Conservation (phyloP, 805 yeast species). For the Cyberlindnera mrakii region DNA sequence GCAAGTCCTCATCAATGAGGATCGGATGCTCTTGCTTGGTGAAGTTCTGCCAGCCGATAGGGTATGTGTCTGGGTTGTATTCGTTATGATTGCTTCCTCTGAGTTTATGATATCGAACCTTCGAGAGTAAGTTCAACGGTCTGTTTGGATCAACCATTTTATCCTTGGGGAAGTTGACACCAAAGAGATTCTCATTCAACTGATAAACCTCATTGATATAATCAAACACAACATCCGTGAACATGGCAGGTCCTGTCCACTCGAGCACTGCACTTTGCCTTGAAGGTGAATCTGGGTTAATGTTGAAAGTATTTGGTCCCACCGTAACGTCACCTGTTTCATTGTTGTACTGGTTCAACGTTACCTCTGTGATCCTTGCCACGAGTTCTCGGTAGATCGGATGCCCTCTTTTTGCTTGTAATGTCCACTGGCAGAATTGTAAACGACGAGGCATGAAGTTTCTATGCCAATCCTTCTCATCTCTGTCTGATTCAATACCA, state of each 20-base stretch:
- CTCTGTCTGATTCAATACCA: slow-evolving; percentile 47
- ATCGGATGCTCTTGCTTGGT: slow-evolving; percentile 14
- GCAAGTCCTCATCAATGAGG: slow-evolving; percentile 48
- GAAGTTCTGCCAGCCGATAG: slow-evolving; percentile 15
- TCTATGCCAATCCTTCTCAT: slow-evolving; percentile 26
- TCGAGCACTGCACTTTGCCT: slow-evolving; percentile 54
- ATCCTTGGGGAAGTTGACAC: slow-evolving; percentile 6
- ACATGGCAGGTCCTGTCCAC: slow-evolving; percentile 49
- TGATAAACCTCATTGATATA: slow-evolving; percentile 22
- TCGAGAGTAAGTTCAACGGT: slow-evolving; percentile 6
- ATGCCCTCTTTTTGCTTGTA: slow-evolving; percentile 56
- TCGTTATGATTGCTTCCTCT: slow-evolving; percentile 6
- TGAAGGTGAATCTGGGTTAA: slow-evolving; percentile 44
- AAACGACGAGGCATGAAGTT: slow-evolving; percentile 16
- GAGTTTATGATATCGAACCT: slow-evolving; percentile 5
- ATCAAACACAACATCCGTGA: slow-evolving; percentile 41
- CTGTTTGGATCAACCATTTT: slow-evolving; percentile 12
- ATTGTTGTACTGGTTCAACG: slow-evolving; percentile 33
- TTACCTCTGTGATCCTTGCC: slow-evolving; percentile 45
- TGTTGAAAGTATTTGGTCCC: slow-evolving; percentile 25
- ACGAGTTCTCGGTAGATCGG: slow-evolving; percentile 51
- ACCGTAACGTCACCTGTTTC: slow-evolving; percentile 22
- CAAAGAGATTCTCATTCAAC: slow-evolving; percentile 1
- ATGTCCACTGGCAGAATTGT: slow-evolving; percentile 58
- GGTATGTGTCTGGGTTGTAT: slow-evolving; percentile 8